Evolutionary conservation across 352 stramenopile genomes (phyloP).

Genomic region (Bremia lactucae): DNA sequence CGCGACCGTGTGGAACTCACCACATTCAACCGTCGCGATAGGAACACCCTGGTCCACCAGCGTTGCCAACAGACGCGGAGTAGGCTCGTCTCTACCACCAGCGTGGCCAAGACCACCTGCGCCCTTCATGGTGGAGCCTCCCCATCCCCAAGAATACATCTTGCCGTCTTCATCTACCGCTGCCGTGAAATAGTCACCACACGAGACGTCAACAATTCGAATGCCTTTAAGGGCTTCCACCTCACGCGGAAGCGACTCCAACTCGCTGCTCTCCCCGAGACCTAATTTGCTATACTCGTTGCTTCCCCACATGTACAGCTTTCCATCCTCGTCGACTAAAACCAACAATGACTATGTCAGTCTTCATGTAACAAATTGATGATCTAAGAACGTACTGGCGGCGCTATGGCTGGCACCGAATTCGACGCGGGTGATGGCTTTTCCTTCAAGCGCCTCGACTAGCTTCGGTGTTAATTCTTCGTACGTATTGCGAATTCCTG

Average conservation of each 20-base stretch:
- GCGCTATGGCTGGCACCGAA: constrained; percentile 73
- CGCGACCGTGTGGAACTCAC: constrained; percentile 85
- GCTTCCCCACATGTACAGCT: constrained; percentile 75
- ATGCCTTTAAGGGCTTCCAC: constrained; percentile 61
- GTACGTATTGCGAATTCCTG: constrained; percentile 78
- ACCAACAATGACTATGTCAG: constrained; percentile 3
- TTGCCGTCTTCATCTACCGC: constrained; percentile 78
- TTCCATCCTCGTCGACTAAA: constrained; percentile 56
- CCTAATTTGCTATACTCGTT: constrained; percentile 87
- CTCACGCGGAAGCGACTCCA: constrained; percentile 40
- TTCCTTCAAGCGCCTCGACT: constrained; percentile 56
- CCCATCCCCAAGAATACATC: constrained; percentile 88
- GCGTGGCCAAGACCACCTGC: constrained; percentile 64
- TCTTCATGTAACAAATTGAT: constrained; percentile 1
- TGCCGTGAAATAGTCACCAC: constrained; percentile 79
- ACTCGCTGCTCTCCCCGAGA: constrained; percentile 36
- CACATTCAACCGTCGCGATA: constrained; percentile 62
- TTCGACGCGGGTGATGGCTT: constrained; percentile 53
- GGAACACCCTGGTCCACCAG: constrained; percentile 75
- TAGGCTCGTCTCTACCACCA: constrained; percentile 61
- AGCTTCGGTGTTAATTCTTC: constrained; percentile 69
- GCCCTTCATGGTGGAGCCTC: constrained; percentile 75
- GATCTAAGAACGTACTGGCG: constrained; percentile 40
- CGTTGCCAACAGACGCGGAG: constrained; percentile 50
- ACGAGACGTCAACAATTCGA: constrained; percentile 75